These are phyloP conservation scores for Nicotiana attenuata DNA, from an alignment of 257 asterid species.

Conservation along the genomic window DNA sequence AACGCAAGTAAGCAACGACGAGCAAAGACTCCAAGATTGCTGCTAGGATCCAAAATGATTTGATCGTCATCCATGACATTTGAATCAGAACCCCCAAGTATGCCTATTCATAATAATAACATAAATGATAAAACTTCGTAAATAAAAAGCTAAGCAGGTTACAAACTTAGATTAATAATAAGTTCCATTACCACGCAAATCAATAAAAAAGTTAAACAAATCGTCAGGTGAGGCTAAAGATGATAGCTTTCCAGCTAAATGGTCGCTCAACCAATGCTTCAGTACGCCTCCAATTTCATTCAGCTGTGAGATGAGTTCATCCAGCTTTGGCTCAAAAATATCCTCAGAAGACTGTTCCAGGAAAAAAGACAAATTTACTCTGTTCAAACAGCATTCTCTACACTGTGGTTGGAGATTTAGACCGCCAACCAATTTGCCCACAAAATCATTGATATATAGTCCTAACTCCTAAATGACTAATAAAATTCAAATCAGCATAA, in stretches of 20 bases:
- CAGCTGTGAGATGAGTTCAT: constrained; percentile 51
- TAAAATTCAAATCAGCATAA: constrained; percentile 5
- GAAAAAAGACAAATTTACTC: not conserved
- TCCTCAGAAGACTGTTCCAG: constrained; percentile 54
- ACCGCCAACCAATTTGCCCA: not conserved
- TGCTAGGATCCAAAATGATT: constrained; percentile 80
- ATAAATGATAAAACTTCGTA: not conserved
- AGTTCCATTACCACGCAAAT: constrained; percentile 55
- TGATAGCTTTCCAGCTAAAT: constrained; percentile 50
- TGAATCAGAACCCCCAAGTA: constrained; percentile 61
- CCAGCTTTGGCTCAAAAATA: constrained; percentile 78
- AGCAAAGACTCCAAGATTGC: constrained; percentile 71
- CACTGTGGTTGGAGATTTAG: not conserved
- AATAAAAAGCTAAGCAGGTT: not conserved
- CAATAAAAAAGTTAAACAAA: constrained; percentile 73
- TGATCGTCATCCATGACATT: constrained; percentile 79
- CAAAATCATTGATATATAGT: not conserved
- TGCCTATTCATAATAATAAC: constrained; percentile 37
- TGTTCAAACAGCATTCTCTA: not conserved
- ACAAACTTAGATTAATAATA: not conserved
- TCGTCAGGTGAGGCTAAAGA: constrained; percentile 76
- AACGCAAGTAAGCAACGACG: constrained; percentile 84
- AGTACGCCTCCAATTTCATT: constrained; percentile 56
- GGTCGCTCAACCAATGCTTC: constrained; percentile 69
- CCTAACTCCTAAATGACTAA: not conserved